These are phyloP conservation scores for Neonectria hederae DNA, from an alignment of 2,329 filamentous ascomycete genomes.

Conservation along the genomic window DNA sequence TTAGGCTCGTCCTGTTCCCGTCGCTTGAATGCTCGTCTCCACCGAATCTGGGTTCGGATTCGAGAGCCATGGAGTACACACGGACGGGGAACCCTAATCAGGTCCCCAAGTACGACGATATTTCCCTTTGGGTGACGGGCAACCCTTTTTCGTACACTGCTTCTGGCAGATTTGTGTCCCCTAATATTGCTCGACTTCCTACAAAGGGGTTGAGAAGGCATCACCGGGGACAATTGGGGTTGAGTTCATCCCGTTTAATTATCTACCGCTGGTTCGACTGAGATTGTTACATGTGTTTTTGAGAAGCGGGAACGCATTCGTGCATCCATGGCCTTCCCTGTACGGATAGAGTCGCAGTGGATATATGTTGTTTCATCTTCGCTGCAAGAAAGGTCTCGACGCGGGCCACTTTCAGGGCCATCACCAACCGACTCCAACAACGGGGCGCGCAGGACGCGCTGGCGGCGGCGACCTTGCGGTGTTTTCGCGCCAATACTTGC, in stretches of 20 bases:
- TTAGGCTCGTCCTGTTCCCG: neutral
- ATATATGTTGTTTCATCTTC: conserved; percentile 17
- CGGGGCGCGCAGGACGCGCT: conserved; percentile 1
- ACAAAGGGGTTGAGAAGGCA: neutral
- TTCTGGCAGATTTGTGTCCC: neutral
- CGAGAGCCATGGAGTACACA: conserved; percentile 1
- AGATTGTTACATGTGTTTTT: neutral
- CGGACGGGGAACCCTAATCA: neutral
- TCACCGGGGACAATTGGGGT: neutral
- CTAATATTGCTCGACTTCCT: too few species aligned
- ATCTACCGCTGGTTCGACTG: neutral
- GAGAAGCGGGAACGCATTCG: neutral
- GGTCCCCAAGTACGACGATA: neutral
- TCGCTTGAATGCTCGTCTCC: neutral
- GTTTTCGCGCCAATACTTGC: neutral
- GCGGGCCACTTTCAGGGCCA: conserved; percentile 6
- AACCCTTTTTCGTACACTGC: neutral
- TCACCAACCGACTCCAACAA: neutral
- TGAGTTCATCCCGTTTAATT: neutral
- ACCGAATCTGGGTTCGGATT: conserved; percentile 21
- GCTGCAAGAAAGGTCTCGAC: conserved; percentile 16
- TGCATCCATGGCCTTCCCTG: neutral
- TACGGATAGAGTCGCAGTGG: neutral
- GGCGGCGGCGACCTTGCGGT: neutral
- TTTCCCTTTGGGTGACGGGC: conserved; percentile 8